Base-by-base conservation (phyloP, 305 asterid species). In the Solanum aculeatissimum region DNA sequence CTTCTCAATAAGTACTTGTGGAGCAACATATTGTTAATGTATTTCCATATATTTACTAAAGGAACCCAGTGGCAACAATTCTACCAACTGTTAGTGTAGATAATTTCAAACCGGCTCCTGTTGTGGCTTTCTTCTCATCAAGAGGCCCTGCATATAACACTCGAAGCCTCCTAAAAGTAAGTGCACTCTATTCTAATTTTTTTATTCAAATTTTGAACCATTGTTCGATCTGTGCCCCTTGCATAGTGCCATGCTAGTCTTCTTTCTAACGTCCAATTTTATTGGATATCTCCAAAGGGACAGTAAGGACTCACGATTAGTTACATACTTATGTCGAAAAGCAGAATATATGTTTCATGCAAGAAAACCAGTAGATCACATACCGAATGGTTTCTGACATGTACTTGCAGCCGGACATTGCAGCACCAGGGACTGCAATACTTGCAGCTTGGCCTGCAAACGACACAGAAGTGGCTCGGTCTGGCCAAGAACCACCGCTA, bases 381-480 rank as follows among this genome's bases (percentile, higher is more conserved):
- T 47, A 47, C 81, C 38, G 4, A 47, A 15, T 25, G 62, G 81
- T 74, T 74, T 45, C 81, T 74, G 62, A 25, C 81, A 74, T 74
- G 42, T 74, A 7, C 43, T 84, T 85, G 85, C 89, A 95, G 98
- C 98, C 98, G 7, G 98, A 94, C 85, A 88, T 94, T 69, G 89
- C 92, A 27, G 97, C 98, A 74, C 97, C 95, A n/a, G 98, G 98
- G 43, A 94, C 94, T 12, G 86, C 90, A 14, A 92, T 95, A 86
- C 93, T 95, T 29, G 96, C 98, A 14, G 94, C 98, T 16, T 91
- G 98, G 95, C 93, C 91, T 3, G 74, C 90, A 29, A 88, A 86
- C 58, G 89, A 62, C 45, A 47, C 77, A 11, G 2, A 60, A 9
- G 85, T 77, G 62, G 85, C 86, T 4, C 74, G 86, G n/a, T 71